Evolutionary conservation across 1,284 basidiomycete genomes (phyloP).

Genomic region (Trametes sp.): DNA sequence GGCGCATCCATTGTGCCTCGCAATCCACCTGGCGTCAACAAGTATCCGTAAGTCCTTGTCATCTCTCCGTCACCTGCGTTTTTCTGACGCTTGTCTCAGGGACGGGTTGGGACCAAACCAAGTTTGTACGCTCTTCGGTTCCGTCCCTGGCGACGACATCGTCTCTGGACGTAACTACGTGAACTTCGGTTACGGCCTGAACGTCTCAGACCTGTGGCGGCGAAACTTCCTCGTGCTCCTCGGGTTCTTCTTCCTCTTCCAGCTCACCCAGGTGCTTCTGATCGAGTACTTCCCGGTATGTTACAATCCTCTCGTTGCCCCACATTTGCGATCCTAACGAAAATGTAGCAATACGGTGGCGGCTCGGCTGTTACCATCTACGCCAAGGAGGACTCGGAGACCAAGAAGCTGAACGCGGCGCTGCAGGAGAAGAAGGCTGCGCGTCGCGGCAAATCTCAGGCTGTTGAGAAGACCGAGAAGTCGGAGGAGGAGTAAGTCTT

Average conservation of each 20-base stretch:
- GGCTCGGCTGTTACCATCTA: conserved; percentile 65
- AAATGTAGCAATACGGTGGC: conserved; percentile 55
- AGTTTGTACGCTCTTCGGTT: conserved; percentile 71
- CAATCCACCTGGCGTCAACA: conserved; percentile 65
- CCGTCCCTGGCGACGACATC: conserved; percentile 53
- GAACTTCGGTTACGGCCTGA: conserved; percentile 57
- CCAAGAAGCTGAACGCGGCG: conserved; percentile 68
- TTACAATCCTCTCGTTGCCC: neutral
- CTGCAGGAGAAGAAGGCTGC: conserved; percentile 61
- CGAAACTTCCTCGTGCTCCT: conserved; percentile 64
- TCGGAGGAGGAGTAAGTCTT: conserved; percentile 32
- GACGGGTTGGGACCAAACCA: conserved; percentile 67
- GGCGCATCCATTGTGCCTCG: conserved; percentile 75
- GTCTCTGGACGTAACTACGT: conserved; percentile 70
- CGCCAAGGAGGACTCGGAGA: conserved; percentile 75
- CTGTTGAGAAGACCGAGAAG: conserved; percentile 46
- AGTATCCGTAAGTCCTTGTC: conserved; percentile 66
- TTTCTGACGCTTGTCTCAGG: conserved; percentile 34
- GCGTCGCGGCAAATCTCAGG: conserved; percentile 38
- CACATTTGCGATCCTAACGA: conserved; percentile 35
- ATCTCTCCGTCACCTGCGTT: conserved; percentile 29
- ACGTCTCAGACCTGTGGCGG: conserved; percentile 63
- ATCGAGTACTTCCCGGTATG: conserved; percentile 70
- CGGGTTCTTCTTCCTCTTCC: conserved; percentile 74
- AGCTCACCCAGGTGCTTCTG: conserved; percentile 64